Evolutionary conservation across 2,329 filamentous ascomycete species (phyloP).

Genomic region (Aquanectria penicillioides): DNA sequence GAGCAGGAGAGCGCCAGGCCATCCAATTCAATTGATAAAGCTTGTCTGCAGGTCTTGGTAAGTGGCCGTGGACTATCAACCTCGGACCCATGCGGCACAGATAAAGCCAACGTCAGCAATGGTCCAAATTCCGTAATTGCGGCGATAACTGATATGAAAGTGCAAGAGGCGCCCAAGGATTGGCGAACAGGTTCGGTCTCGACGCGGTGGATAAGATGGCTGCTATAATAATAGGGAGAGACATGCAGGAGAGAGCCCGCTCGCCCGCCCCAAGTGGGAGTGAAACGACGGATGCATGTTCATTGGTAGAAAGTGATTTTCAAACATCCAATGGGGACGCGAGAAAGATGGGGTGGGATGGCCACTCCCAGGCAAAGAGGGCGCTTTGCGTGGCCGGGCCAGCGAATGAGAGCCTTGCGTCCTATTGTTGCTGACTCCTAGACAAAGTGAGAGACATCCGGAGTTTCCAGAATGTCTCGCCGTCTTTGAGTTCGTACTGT

Average conservation of each 20-base stretch:
- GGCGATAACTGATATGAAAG: constrained; percentile 26
- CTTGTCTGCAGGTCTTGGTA: neutral
- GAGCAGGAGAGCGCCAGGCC: neutral
- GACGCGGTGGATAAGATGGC: constrained; percentile 27
- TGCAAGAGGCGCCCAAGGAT: constrained; percentile 30
- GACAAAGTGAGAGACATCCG: constrained; percentile 8
- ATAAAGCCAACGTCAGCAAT: constrained; percentile 35
- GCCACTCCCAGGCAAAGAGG: constrained; percentile 27
- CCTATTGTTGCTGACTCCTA: constrained; percentile 9
- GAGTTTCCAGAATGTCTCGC: constrained; percentile 32
- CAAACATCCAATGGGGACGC: constrained; percentile 32
- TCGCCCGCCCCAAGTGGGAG: constrained; percentile 30
- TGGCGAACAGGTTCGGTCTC: constrained; percentile 37
- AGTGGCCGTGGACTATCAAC: neutral
- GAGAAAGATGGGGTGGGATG: constrained; percentile 17
- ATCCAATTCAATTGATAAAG: neutral
- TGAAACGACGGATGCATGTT: constrained; percentile 34
- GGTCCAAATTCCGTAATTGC: constrained; percentile 25
- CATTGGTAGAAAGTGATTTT: constrained; percentile 39
- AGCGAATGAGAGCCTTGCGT: constrained; percentile 34
- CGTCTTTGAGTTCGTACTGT: constrained; percentile 8
- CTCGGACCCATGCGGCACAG: constrained; percentile 18
- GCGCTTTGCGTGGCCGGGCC: constrained; percentile 32
- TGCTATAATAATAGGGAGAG: constrained; percentile 29
- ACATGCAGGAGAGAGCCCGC: constrained; percentile 40